Conservation (phyloP, 1,139 yeast genomes). For the Yamadazyma trypodendri region DNA sequence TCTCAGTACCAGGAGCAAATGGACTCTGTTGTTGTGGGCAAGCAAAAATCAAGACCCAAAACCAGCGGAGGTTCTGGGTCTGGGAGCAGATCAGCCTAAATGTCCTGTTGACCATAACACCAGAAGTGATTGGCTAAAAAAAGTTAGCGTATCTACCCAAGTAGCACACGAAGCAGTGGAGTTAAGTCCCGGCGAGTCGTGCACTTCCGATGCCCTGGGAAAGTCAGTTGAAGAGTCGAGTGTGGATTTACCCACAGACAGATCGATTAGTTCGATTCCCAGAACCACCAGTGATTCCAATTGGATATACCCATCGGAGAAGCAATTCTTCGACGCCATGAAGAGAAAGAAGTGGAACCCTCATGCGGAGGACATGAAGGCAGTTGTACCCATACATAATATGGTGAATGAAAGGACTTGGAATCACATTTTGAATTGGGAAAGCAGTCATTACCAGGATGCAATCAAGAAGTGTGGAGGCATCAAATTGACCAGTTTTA, state of each 20-base stretch:
- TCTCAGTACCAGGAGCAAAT: constrained; percentile 18
- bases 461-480: constrained; percentile 66
- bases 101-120: constrained; percentile 73
- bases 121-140: constrained; percentile 55
- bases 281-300: constrained; percentile 61
- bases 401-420: constrained; percentile 93
- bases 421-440: constrained; percentile 86
- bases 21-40: constrained; percentile 15
- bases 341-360: constrained; percentile 87
- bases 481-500: constrained; percentile 77
- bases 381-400: constrained; percentile 92
- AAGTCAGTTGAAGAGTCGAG: constrained; percentile 14
- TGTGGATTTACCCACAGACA: constrained; percentile 55
- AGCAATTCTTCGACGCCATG: constrained; percentile 95
- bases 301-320: constrained; percentile 96
- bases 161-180: constrained; percentile 39
- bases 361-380: constrained; percentile 74
- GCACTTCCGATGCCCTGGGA: constrained; percentile 44
- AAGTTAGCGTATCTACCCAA: constrained; percentile 32
- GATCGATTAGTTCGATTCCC: constrained; percentile 85
- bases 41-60: constrained; percentile 8
- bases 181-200: constrained; percentile 40
- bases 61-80: not conserved
- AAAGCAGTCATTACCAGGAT: constrained; percentile 56
- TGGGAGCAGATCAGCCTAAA: constrained; percentile 29